Base-by-base conservation (phyloP, 257 asterid species). In the Jacaranda copaia region DNA sequence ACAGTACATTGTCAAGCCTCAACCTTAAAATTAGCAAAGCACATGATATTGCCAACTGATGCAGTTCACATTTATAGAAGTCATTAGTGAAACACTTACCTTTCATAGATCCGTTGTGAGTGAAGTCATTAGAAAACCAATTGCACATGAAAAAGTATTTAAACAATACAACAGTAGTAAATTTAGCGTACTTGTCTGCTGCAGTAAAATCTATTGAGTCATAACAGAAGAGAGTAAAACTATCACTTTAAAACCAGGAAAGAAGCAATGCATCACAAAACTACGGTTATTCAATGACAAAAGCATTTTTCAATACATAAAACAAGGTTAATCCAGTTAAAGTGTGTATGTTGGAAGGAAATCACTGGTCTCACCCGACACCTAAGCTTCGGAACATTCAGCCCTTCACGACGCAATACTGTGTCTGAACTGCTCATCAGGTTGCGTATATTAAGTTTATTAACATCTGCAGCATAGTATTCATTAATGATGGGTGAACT, bases 401-500 rank as follows among this genome's bases (percentile, higher is more conserved):
- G 65, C 55, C 88, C 88, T 85, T 88, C 99, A 63, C 83, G 86
- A 39, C 83, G 92, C 52, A 91, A 61, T 32, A 86, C 84, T 84
- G 73, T 84, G 74, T 89, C 97, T 15, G 97, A 92, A 75, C 89
- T 86, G 79, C 87, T 83, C 86, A 78, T 87, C 75, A 84, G 51
- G 68, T 81, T 81, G 16, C 68, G 86, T 53, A 83, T 80, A 83
- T 81, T 81, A 56, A 12, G 80, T 70, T 84, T 85, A 73, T 81
- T 82, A 74, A 70, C 64, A 55, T 89, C 90, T 49, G 93, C 86
- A 79, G 87, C 80, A 69, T 93, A 89, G 88, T 86, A 96, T 78
- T 96, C 99, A 70, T 92, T 79, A 81, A 92, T 91, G 83, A 91
- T 84, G 25, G 90, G 85, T 40, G 87, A 82, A 72, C 84, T 87